Conservation (phyloP, 1,284 basidiomycete species). For the Veloporphyrellus conicus region DNA sequence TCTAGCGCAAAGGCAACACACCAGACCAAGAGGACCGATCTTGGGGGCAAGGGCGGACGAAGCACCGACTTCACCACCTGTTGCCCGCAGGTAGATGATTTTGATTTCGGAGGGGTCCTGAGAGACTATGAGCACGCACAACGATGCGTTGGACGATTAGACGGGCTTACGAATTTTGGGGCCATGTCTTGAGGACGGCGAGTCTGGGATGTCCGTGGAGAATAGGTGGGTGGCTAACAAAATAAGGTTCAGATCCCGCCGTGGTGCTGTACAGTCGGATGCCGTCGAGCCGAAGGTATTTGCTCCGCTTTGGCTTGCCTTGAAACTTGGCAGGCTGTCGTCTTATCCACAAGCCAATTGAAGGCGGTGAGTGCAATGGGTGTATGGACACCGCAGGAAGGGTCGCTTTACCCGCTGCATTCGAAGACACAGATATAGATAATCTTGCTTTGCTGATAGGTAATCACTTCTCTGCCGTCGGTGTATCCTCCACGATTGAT, state of each 20-base stretch:
- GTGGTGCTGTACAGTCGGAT: slow-evolving; percentile 50
- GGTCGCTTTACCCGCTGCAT: slow-evolving; percentile 70
- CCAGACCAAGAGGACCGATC: slow-evolving; percentile 99
- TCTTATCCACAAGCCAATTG: slow-evolving; percentile 19
- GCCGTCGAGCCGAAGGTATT: slow-evolving; percentile 25
- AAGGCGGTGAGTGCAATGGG: slow-evolving; percentile 57
- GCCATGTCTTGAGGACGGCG: slow-evolving; percentile 48
- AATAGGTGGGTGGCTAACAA: slow-evolving; percentile 22
- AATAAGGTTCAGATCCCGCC: slow-evolving; percentile 52
- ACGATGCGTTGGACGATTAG: not conserved
- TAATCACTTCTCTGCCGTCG: slow-evolving; percentile 34
- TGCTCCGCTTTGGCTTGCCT: slow-evolving; percentile 18
- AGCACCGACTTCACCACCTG: slow-evolving; percentile 99
- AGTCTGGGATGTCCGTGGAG: not conserved
- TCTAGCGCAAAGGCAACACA: slow-evolving; percentile 41
- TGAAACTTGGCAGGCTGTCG: not conserved
- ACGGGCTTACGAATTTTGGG: slow-evolving; percentile 66
- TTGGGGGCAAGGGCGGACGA: slow-evolving; percentile 98
- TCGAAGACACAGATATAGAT: slow-evolving; percentile 76
- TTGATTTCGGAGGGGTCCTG: slow-evolving; percentile 93
- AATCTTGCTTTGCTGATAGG: slow-evolving; percentile 82
- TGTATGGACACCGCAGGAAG: slow-evolving; percentile 67
- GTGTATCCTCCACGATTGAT: slow-evolving; percentile 15
- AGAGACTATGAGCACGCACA: slow-evolving; percentile 13
- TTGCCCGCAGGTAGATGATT: slow-evolving; percentile 99